Base-by-base conservation (phyloP, 2,329 filamentous ascomycete genomes). In the Penicillium thymicola region DNA sequence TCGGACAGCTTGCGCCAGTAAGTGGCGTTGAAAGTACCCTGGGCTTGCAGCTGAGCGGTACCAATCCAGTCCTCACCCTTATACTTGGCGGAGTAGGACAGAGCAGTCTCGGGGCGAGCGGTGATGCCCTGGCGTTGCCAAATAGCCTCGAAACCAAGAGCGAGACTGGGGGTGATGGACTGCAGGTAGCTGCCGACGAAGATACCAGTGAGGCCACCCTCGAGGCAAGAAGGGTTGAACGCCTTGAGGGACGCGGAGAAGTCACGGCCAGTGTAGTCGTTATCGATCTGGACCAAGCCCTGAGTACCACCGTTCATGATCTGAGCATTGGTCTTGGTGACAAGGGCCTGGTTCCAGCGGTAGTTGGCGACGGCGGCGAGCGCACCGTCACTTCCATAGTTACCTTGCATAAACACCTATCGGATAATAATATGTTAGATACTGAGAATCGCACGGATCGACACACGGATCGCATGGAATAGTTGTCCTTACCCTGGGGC, bases 101-200 rank as follows among this genome's bases (percentile, higher is more conserved):
- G 79, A 59, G 89, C 88, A 51, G 92, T 89, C 74, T 97, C 92
- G n/a, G 94, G 94, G 42, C 90, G 89, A 75, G 93, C 85, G 70
- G 86, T 89, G 67, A 94, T 82, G 48, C 88, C 89, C 51, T 88
- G 85, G 71, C 92, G 90, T 79, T 96, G 93, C 91, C 91, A 97
- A 67, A 99, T 88, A 54, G 89, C 89, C 78, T 99, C 94, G 59
- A 97, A 82, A 66, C 94, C 94, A 51, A 99, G 81, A 47, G 93
- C 85, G 60, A 99, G 84, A 69, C 85, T 88, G 59, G 91, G 89
- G 40, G 94, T 99, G 60, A 99, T 79, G 49, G 92, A 90, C 78
- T 99, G 94, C 58, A 99, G 84, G 78, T 97, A 97, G 80, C 89
- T 94, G 67, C 90, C 92, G 70, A 99, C 92, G 74, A 91, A 91